Evolutionary conservation across 805 yeast genomes (phyloP).

Genomic region (Candida palmyrensis): DNA sequence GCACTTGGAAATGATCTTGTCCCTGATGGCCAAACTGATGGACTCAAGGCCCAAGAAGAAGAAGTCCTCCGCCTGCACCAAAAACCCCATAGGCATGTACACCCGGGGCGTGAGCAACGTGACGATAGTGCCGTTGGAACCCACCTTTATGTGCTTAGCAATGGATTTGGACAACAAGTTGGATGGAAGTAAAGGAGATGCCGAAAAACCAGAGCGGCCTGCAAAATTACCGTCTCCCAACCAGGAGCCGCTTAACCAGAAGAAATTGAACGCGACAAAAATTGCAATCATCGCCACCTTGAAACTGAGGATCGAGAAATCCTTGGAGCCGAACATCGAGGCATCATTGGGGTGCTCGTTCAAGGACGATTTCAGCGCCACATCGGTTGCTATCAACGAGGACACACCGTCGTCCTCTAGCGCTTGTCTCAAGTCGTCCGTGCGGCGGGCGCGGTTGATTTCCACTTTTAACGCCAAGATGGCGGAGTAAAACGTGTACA

Average conservation of each 20-base stretch:
- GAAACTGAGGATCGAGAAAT: conserved; percentile 40
- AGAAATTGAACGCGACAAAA: conserved; percentile 59
- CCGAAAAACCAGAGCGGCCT: too few species aligned
- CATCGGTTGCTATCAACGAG: conserved; percentile 59
- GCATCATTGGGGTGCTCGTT: conserved; percentile 28
- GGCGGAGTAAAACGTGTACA: conserved; percentile 79
- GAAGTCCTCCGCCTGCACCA: conserved; percentile 59
- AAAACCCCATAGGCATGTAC: conserved; percentile 52
- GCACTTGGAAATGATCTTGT: conserved; percentile 73
- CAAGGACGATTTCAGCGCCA: conserved; percentile 47
- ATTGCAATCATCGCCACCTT: conserved; percentile 57
- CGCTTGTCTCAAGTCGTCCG: conserved; percentile 69
- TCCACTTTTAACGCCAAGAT: conserved; percentile 84
- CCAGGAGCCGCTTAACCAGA: conserved; percentile 68
- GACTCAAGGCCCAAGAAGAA: conserved; percentile 46
- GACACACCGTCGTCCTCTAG: conserved; percentile 92
- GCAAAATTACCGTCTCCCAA: conserved; percentile 20
- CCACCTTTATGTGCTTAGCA: conserved; percentile 41
- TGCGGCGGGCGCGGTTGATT: conserved; percentile 78
- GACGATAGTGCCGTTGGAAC: conserved; percentile 48
- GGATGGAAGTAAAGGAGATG: too few species aligned
- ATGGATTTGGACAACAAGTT: conserved; percentile 31
- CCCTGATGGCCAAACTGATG: conserved; percentile 68
- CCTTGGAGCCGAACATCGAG: conserved; percentile 17
- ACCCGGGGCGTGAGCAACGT: conserved; percentile 54